A percentile compares a stretch with the other conserved stretches of the same genome.
phyloP scores from a whole-genome alignment of 805 yeast species.

The Blastobotrys peoriensis region DNA sequence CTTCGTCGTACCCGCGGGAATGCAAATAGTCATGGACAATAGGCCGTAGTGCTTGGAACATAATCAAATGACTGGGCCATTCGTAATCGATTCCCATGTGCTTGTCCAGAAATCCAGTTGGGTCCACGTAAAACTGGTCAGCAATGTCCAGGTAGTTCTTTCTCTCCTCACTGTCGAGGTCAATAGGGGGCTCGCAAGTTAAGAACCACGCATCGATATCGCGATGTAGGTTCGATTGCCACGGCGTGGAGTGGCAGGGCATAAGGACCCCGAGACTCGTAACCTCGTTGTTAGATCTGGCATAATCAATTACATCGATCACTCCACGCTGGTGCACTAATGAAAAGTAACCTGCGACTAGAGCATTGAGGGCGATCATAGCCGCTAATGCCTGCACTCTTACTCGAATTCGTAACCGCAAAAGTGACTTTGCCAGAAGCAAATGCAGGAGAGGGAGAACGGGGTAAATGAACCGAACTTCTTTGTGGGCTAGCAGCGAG shows the following conservation, averaged over 20 bases:
- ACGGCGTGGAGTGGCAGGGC: slow-evolving; percentile 98
- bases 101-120: slow-evolving; percentile 46
- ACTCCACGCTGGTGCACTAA: slow-evolving; percentile 84
- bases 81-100: slow-evolving; percentile 24
- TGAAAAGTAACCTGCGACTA: slow-evolving; percentile 47
- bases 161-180: slow-evolving; percentile 31
- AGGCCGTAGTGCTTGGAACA: slow-evolving; percentile 60
- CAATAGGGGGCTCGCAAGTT: slow-evolving; percentile 87
- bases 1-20: slow-evolving; percentile 27
- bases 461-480: slow-evolving; percentile 83
- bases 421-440: slow-evolving; percentile 40
- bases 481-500: slow-evolving; percentile 76
- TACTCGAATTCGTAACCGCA: slow-evolving; percentile 7
- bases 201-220: slow-evolving; percentile 61
- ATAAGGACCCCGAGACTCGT: slow-evolving; percentile 71
- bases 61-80: slow-evolving; percentile 72
- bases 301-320: slow-evolving; percentile 52
- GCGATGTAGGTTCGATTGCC: slow-evolving; percentile 78
- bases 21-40: slow-evolving; percentile 37
- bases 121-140: slow-evolving; percentile 70
- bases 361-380: slow-evolving; percentile 34
- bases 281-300: slow-evolving; percentile 40
- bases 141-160: slow-evolving; percentile 72
- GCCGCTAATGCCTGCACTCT: slow-evolving; percentile 10
- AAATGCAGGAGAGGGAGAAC: slow-evolving; percentile 67